Base-by-base conservation (phyloP, 2,329 filamentous ascomycete species). In the Furcasterigmium sp. region DNA sequence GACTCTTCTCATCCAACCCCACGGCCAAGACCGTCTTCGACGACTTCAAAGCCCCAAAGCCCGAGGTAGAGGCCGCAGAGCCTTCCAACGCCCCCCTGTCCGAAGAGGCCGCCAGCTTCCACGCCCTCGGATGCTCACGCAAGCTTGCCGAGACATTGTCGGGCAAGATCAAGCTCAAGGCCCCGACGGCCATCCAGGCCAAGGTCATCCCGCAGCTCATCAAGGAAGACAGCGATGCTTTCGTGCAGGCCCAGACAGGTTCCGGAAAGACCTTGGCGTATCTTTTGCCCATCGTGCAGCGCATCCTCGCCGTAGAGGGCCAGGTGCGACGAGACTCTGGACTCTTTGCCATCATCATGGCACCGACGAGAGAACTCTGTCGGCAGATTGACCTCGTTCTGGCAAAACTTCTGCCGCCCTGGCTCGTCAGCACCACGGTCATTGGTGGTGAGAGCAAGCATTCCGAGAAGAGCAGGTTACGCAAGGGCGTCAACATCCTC, bases 191-290 rank as follows among this genome's bases (percentile, higher is more conserved):
- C 1, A 96, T 98, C 59, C 93, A 98, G 66, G 91, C 91, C 55
- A 88, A 87, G 48, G 85, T 91, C 1, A 84, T 98, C 30, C 76
- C 86, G 34, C 84, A 93, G 54, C 68, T 98, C 48, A 66, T 95
- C 36, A 82, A 82, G 34, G 84, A 85, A 42, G 86, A 95, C 54
- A 83, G 80, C 37, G 93, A 98, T 69, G 91, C 91, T 3, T 98
- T 98, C 56, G 85, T 98, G 26, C 93, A 97, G 62, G 94, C 93
- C 3, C 86, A 98, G 67, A 98, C 93, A 0, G 93, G 93, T 53
- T 98, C 93, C 0, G 93, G 93, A 67, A 98, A 98, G 69, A 98
- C 93, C 0, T 69, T 98, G 47, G 88, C 93, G n/a, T 98, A 98
- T 61, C 75, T 98, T 5, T 69, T 98, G 7, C 93, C 93, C 2